A percentile compares a stretch with the other conserved stretches of the same genome.
phyloP scores from a whole-genome alignment of 148 eudicot genomes.

The Agrostemma githago region DNA sequence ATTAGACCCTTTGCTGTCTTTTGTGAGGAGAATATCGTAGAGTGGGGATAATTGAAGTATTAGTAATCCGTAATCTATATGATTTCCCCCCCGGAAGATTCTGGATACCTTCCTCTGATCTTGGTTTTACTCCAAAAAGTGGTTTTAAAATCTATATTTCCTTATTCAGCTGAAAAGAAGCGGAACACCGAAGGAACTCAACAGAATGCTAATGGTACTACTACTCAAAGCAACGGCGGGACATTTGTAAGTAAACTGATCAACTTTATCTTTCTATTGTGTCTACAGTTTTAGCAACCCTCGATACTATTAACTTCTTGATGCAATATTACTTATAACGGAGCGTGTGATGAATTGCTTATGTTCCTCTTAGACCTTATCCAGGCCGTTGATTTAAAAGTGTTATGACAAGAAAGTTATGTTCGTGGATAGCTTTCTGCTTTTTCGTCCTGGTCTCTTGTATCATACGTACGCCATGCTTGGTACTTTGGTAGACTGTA shows the following conservation, averaged over 20 bases:
- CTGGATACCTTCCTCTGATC: too few relatives aligned
- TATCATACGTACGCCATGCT: neutral
- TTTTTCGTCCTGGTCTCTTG: neutral
- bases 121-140: neutral
- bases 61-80: too few relatives aligned
- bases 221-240: slow-evolving; percentile 64
- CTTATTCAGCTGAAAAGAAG: slow-evolving; percentile 65
- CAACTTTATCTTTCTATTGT: neutral
- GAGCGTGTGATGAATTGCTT: neutral
- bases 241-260: slow-evolving; percentile 55
- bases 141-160: slow-evolving; percentile 3
- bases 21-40: too few relatives aligned
- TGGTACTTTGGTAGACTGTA: too few relatives aligned
- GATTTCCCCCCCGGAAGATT: too few relatives aligned
- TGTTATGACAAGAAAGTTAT: neutral
- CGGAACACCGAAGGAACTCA: slow-evolving; percentile 46
- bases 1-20: too few relatives aligned
- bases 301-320: too few relatives aligned
- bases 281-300: too few relatives aligned
- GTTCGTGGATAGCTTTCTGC: neutral
- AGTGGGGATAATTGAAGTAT: too few relatives aligned
- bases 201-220: slow-evolving; percentile 51
- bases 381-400: neutral
- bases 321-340: neutral
- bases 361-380: neutral